A percentile compares a stretch with the other conserved stretches of the same genome.
phyloP scores from a whole-genome alignment of 768 basidiomycete species.

The Pleurotus pulmonarius region DNA sequence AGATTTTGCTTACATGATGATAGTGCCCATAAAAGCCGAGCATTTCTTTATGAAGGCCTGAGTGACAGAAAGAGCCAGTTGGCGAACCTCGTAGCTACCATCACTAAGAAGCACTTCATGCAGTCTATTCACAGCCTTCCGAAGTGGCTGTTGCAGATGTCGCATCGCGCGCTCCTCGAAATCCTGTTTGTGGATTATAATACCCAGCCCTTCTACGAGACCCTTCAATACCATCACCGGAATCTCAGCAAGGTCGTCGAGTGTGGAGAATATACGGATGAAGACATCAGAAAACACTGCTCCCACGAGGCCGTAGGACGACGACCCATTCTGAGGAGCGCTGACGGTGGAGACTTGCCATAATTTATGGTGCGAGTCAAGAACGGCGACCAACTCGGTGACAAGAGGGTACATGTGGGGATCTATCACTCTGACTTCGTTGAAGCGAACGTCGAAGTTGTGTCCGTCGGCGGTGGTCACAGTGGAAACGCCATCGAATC shows the following conservation, averaged over 20 bases:
- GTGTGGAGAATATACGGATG: constrained; percentile 45
- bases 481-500: constrained; percentile 49
- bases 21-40: constrained; percentile 45
- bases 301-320: constrained; percentile 49
- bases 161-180: constrained; percentile 51
- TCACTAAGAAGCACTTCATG: constrained; percentile 50
- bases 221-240: constrained; percentile 57
- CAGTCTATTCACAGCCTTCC: constrained; percentile 47
- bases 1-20: constrained; percentile 45
- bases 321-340: constrained; percentile 33
- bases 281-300: constrained; percentile 60
- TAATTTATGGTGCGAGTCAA: constrained; percentile 56
- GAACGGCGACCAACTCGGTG: constrained; percentile 48
- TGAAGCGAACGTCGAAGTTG: constrained; percentile 52
- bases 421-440: constrained; percentile 38
- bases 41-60: constrained; percentile 64
- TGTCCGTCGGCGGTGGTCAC: constrained; percentile 44
- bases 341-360: constrained; percentile 43
- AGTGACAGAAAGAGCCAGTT: constrained; percentile 56
- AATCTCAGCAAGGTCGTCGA: constrained; percentile 39
- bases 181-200: constrained; percentile 73
- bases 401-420: constrained; percentile 50
- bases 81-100: constrained; percentile 64
- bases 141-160: constrained; percentile 50
- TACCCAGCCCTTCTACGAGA: constrained; percentile 59